Percentiles rank a stretch among this genome's conserved stretches.
These are phyloP conservation scores for Syzygium jambos DNA, from an alignment of 345 rosid genomes.

Conservation along the genomic window DNA sequence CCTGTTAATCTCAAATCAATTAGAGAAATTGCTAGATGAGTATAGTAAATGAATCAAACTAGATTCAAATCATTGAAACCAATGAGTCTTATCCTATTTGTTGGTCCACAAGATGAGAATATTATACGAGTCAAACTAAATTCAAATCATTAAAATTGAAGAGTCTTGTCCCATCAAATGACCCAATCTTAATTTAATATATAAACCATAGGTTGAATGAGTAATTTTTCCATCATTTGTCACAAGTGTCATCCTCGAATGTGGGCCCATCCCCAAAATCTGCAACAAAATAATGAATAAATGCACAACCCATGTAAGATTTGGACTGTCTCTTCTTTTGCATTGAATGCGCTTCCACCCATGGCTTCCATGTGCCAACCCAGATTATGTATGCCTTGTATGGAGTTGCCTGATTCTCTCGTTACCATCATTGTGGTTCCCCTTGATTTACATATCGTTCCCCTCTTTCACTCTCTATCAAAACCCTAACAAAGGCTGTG, in stretches of 20 bases:
- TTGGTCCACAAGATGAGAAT: background rate
- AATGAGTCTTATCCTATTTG: background rate
- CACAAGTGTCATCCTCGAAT: background rate
- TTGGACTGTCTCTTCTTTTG: background rate
- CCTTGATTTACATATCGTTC: background rate
- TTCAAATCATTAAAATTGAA: background rate
- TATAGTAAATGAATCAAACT: background rate
- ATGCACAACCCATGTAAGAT: too few relatives aligned
- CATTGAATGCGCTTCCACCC: background rate
- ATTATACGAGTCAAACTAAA: background rate
- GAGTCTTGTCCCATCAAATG: too few relatives aligned
- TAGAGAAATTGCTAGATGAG: too few relatives aligned
- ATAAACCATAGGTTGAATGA: background rate
- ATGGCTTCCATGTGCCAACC: background rate
- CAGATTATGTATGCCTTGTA: background rate
- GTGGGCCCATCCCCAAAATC: too few relatives aligned
- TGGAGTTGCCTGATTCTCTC: too few relatives aligned
- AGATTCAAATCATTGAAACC: background rate
- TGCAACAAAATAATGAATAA: too few relatives aligned
- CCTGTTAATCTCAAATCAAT: too few relatives aligned
- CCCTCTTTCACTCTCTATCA: background rate
- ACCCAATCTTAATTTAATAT: too few relatives aligned
- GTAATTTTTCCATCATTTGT: background rate
- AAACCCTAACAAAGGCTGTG: background rate
- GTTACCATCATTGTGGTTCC: background rate